Evolutionary conservation across 352 stramenopile genomes (phyloP).

Genomic region (Phytophthora nicotianae): DNA sequence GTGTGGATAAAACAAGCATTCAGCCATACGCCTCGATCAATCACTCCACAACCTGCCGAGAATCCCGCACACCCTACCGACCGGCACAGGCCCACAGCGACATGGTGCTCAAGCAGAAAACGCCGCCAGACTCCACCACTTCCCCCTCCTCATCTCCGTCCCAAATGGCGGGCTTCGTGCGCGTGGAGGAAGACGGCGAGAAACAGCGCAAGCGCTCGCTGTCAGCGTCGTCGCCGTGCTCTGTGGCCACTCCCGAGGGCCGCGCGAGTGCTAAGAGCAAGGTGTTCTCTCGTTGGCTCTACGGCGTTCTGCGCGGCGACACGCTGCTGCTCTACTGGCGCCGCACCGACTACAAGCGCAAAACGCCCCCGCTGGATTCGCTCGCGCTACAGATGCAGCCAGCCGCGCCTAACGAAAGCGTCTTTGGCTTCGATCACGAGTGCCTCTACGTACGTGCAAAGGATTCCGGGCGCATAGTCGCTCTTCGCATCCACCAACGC

Average conservation of each 20-base stretch:
- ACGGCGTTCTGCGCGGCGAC: constrained; percentile 51
- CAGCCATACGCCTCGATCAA: background rate
- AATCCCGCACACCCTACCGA: background rate
- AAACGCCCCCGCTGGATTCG: constrained; percentile 47
- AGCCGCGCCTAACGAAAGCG: constrained; percentile 48
- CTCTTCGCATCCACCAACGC: constrained; percentile 61
- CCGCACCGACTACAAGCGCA: constrained; percentile 63
- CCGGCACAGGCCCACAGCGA: background rate
- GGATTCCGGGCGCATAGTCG: constrained; percentile 44
- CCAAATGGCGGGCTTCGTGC: constrained; percentile 55
- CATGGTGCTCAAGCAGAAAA: constrained; percentile 22
- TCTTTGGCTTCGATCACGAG: constrained; percentile 66
- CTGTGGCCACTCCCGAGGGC: constrained; percentile 30
- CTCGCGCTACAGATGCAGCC: constrained; percentile 50
- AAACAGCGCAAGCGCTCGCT: constrained; percentile 40
- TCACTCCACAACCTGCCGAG: constrained; percentile 25
- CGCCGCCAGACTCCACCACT: constrained; percentile 4
- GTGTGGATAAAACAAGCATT: constrained; percentile 30
- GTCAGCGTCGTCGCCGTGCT: constrained; percentile 27
- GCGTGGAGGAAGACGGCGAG: constrained; percentile 54
- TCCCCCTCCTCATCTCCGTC: constrained; percentile 7
- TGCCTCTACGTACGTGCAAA: constrained; percentile 61
- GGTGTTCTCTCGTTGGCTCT: constrained; percentile 64
- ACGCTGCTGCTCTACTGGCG: constrained; percentile 58
- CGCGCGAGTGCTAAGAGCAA: constrained; percentile 39